A percentile compares a stretch with the other conserved stretches of the same genome.
Evolutionary conservation across 2,329 filamentous ascomycete genomes (phyloP).

Genomic region (Sclerotiophoma versabilis): DNA sequence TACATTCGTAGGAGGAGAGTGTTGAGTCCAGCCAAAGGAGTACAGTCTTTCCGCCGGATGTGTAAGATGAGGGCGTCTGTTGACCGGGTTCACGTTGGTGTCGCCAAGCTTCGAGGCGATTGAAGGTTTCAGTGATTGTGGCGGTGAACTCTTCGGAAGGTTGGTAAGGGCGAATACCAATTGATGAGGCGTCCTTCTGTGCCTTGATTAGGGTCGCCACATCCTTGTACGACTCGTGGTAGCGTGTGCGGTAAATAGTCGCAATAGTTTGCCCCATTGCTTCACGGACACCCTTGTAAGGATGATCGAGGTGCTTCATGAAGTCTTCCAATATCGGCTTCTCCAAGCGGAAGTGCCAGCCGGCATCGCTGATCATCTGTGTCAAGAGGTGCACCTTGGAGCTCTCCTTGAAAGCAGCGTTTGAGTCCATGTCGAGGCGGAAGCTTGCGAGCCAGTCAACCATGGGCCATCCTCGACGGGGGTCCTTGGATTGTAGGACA

Average conservation of each 20-base stretch:
- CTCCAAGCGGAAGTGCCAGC: conserved; percentile 95
- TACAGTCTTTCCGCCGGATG: conserved; percentile 93
- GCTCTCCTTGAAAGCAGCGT: conserved; percentile 98
- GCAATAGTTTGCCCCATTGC: conserved; percentile 90
- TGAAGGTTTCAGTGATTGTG: conserved; percentile 78
- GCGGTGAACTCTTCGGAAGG: conserved; percentile 75
- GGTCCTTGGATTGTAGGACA: conserved; percentile 86
- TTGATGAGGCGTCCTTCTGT: conserved; percentile 80
- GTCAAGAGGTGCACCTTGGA: conserved; percentile 93
- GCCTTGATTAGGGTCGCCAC: conserved; percentile 76
- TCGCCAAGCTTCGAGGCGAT: conserved; percentile 84
- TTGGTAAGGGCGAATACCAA: conserved; percentile 84
- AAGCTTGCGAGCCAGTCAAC: conserved; percentile 84
- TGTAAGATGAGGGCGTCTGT: conserved; percentile 93
- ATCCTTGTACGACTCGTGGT: conserved; percentile 91
- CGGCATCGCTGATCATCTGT: conserved; percentile 83
- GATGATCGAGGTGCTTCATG: conserved; percentile 89
- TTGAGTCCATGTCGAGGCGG: conserved; percentile 90
- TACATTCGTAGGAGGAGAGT: conserved; percentile 91
- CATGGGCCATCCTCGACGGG: conserved; percentile 84
- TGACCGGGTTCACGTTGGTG: conserved; percentile 83
- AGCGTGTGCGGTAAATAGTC: conserved; percentile 86
- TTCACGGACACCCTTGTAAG: conserved; percentile 96
- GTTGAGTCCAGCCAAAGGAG: conserved; percentile 93
- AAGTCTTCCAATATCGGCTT: conserved; percentile 90